Conservation (phyloP, 2,329 filamentous ascomycete species). For the Neoarthrinium moseri region DNA sequence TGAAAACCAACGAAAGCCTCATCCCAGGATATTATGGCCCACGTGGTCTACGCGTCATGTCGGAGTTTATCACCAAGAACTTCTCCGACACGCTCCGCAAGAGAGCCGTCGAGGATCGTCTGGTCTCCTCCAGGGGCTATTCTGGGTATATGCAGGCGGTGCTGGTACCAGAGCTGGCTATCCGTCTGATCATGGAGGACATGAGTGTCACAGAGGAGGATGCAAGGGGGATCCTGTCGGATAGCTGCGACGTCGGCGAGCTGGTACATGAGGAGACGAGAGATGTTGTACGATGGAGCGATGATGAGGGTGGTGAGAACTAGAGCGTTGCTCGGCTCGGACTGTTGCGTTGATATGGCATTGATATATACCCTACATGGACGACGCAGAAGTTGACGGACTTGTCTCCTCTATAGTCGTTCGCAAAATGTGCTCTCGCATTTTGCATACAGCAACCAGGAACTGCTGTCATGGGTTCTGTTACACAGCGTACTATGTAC, state of each 20-base stretch:
- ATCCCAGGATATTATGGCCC: slow-evolving; percentile 83
- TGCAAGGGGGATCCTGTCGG: slow-evolving; percentile 57
- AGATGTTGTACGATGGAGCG: slow-evolving; percentile 44
- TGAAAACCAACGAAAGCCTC: slow-evolving; percentile 56
- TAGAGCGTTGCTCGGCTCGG: too few relatives aligned
- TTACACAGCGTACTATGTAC: too few relatives aligned
- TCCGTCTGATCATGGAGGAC: slow-evolving; percentile 56
- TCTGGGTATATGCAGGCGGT: slow-evolving; percentile 71
- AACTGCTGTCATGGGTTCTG: too few relatives aligned
- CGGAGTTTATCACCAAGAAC: slow-evolving; percentile 61
- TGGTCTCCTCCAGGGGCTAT: slow-evolving; percentile 66
- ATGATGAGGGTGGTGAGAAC: slow-evolving; percentile 18
- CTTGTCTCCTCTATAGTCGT: too few relatives aligned
- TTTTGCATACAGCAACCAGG: too few relatives aligned
- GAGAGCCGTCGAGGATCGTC: slow-evolving; percentile 60
- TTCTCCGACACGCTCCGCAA: slow-evolving; percentile 61
- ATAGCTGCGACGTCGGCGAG: slow-evolving; percentile 67
- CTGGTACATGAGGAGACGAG: slow-evolving; percentile 65
- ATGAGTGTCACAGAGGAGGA: slow-evolving; percentile 42
- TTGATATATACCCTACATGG: neutral
- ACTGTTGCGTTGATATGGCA: neutral
- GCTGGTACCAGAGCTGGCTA: slow-evolving; percentile 69
- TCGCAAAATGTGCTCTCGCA: too few relatives aligned
- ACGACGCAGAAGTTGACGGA: too few relatives aligned
- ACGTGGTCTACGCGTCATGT: slow-evolving; percentile 70